Percentiles rank a stretch among this genome's conserved stretches.
These are phyloP conservation scores for Pseudevernia furfuracea DNA, from an alignment of 495 filamentous ascomycete species.

Conservation along the genomic window DNA sequence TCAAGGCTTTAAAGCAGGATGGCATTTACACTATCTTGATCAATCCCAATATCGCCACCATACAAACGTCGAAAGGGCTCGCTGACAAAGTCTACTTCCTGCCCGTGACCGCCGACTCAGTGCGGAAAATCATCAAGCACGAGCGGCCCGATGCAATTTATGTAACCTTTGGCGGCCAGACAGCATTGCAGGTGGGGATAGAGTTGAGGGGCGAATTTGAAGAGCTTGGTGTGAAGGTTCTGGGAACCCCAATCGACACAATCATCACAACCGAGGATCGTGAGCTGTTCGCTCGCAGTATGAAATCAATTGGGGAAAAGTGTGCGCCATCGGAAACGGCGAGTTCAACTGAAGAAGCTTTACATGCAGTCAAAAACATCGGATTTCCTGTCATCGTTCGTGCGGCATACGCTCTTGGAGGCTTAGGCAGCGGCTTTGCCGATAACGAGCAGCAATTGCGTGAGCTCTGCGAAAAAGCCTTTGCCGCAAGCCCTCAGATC, in stretches of 20 bases:
- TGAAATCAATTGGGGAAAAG: conserved; percentile 97
- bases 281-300: conserved; percentile 92
- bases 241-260: conserved; percentile 93
- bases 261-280: conserved; percentile 98
- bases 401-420: conserved; percentile 92
- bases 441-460: conserved; percentile 79
- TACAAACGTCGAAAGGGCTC: conserved; percentile 91
- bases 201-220: conserved; percentile 95
- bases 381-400: conserved; percentile 95
- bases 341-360: conserved; percentile 74
- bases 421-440: conserved; percentile 91
- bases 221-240: conserved; percentile 77
- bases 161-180: conserved; percentile 94
- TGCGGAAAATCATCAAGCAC: conserved; percentile 91
- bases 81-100: conserved; percentile 99
- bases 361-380: conserved; percentile 76
- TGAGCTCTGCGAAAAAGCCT: conserved; percentile 88
- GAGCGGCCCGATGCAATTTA: conserved; percentile 96
- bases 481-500: conserved; percentile 91
- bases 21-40: conserved; percentile 93
- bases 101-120: conserved; percentile 91
- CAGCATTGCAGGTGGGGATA: conserved; percentile 88
- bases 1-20: conserved; percentile 95
- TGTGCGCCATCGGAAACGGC: conserved; percentile 96
- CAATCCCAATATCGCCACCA: conserved; percentile 98